phyloP scores from a whole-genome alignment of 176 grass and related monocot species.

The Tillandsia leiboldiana region DNA sequence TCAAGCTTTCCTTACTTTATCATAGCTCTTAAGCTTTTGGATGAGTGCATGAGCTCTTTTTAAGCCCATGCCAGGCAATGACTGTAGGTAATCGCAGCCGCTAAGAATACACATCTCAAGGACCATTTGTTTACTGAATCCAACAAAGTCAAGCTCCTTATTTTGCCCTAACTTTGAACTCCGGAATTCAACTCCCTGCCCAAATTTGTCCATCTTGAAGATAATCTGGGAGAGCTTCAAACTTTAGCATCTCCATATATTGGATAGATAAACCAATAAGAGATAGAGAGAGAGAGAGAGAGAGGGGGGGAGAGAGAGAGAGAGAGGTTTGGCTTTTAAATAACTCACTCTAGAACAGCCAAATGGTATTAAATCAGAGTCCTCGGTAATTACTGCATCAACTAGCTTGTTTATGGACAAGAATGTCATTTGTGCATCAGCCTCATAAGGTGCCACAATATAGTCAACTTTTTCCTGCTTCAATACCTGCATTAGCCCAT shows the following conservation, averaged over 20 bases:
- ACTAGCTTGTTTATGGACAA: conserved; percentile 92
- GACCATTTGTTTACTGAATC: conserved; percentile 84
- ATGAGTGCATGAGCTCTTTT: conserved; percentile 84
- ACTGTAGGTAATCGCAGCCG: conserved; percentile 93
- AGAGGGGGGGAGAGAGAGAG: neutral
- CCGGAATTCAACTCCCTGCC: conserved; percentile 84
- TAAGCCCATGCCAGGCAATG: conserved; percentile 89
- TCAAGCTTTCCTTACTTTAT: conserved; percentile 52
- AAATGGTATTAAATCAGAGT: conserved; percentile 98
- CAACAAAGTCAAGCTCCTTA: conserved; percentile 74
- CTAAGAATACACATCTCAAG: conserved; percentile 99
- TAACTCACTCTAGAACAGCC: conserved; percentile 83
- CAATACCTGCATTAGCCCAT: conserved; percentile 49
- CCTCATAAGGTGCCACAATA: conserved; percentile 96
- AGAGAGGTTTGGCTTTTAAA: too few species aligned
- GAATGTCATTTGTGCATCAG: conserved; percentile 95
- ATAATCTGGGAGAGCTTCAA: conserved; percentile 58
- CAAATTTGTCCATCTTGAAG: conserved; percentile 99
- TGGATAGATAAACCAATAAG: neutral
- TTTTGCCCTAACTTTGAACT: conserved; percentile 46
- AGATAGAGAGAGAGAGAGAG: neutral
- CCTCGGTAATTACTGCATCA: conserved; percentile 90
- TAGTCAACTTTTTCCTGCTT: conserved; percentile 86
- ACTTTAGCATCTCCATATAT: conserved; percentile 8
- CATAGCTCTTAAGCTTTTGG: conserved; percentile 65